A percentile compares a stretch with the other conserved stretches of the same genome.
Conservation (phyloP, 2,329 filamentous ascomycete genomes). For the Sporothrix brunneoviolacea region DNA sequence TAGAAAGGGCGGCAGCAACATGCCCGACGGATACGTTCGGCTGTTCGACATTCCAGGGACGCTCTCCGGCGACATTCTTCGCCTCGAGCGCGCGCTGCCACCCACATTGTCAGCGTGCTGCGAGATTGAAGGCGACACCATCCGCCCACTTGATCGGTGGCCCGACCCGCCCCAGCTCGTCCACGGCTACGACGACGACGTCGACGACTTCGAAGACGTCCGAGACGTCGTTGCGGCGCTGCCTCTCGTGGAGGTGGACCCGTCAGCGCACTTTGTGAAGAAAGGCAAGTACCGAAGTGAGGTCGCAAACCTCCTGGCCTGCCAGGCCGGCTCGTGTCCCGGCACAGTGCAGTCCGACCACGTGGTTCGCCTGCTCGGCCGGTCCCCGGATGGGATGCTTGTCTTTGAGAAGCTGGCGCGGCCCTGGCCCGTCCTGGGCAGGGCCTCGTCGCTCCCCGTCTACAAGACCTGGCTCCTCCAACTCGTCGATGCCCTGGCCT, state of each 20-base stretch:
- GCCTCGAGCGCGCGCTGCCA: not conserved
- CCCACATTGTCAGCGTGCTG: not conserved
- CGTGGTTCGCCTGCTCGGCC: constrained; percentile 22
- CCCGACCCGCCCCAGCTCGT: constrained; percentile 10
- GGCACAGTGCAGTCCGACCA: constrained; percentile 18
- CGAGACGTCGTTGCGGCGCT: constrained; percentile 14
- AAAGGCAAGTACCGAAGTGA: constrained; percentile 24
- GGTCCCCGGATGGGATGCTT: constrained; percentile 19
- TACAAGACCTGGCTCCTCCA: constrained; percentile 19
- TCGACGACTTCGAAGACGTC: constrained; percentile 15
- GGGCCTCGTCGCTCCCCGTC: not conserved
- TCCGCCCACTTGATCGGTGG: not conserved
- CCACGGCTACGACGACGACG: no score
- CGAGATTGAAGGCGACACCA: constrained; percentile 10
- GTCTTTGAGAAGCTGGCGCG: constrained; percentile 22
- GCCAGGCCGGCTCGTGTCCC: constrained; percentile 21
- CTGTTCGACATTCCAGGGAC: constrained; percentile 6
- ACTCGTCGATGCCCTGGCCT: constrained; percentile 20
- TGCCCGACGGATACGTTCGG: no score
- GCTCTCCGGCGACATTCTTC: constrained; percentile 6
- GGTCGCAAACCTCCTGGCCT: constrained; percentile 22
- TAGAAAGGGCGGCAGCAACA: not conserved
- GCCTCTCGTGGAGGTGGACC: constrained; percentile 19
- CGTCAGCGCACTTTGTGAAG: constrained; percentile 23
- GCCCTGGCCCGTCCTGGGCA: constrained; percentile 6